Evolutionary conservation across 2,329 filamentous ascomycete species (phyloP).

Genomic region (Ceratocystis diversiconidia): DNA sequence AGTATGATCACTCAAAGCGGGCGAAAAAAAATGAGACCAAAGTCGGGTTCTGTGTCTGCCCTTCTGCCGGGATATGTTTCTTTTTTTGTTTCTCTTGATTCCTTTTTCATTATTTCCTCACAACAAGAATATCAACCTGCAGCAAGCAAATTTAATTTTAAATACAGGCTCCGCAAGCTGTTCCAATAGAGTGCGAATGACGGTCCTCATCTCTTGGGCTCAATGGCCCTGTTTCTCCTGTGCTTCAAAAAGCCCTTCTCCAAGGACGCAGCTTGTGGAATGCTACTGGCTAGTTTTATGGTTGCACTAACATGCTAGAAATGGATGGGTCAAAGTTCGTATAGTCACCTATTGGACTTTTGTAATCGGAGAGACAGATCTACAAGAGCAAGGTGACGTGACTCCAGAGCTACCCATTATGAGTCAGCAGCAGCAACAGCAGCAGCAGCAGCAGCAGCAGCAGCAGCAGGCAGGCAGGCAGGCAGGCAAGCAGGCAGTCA

Average conservation of each 20-base stretch:
- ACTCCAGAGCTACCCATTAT: too few relatives aligned
- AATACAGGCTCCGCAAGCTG: background rate
- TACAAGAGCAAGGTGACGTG: background rate
- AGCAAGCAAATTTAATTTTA: background rate
- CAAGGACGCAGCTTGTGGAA: background rate
- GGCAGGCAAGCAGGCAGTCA: too few relatives aligned
- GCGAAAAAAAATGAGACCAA: background rate
- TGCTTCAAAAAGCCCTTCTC: background rate
- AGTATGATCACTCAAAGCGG: background rate
- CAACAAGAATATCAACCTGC: background rate
- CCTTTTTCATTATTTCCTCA: background rate
- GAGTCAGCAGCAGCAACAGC: too few relatives aligned
- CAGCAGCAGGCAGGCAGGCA: too few relatives aligned
- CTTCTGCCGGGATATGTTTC: background rate
- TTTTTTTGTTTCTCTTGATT: conserved; percentile 12
- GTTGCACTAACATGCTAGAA: background rate
- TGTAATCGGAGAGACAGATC: background rate
- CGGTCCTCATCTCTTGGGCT: background rate
- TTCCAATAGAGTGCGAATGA: background rate
- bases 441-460: too few relatives aligned
- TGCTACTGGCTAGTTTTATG: background rate
- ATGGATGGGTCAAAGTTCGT: background rate
- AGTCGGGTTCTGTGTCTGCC: background rate
- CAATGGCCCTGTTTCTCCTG: background rate
- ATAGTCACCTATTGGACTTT: background rate